Conservation (phyloP, 805 yeast genomes). For the Ogataea pignaliae region DNA sequence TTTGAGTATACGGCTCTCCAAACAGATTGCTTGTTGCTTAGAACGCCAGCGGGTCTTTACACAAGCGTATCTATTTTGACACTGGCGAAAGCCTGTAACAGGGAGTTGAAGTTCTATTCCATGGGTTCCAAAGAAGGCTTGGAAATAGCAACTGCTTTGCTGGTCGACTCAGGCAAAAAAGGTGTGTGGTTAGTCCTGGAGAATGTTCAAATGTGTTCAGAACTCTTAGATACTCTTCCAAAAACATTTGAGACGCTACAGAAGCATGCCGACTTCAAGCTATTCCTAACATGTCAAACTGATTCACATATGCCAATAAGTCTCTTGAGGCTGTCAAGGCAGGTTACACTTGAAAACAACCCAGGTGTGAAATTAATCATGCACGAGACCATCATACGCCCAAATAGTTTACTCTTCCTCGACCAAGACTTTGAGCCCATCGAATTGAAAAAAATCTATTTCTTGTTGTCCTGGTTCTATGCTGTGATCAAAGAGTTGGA, state of each 20-base stretch:
- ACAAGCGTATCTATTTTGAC: slow-evolving; percentile 51
- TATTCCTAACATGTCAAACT: slow-evolving; percentile 63
- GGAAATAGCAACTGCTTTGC: slow-evolving; percentile 50
- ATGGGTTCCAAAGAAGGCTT: slow-evolving; percentile 73
- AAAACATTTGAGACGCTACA: slow-evolving; percentile 35
- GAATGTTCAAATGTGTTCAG: slow-evolving; percentile 68
- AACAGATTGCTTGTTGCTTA: slow-evolving; percentile 43
- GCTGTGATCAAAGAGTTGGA: slow-evolving; percentile 55
- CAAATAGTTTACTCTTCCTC: slow-evolving; percentile 23
- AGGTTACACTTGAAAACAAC: slow-evolving; percentile 57
- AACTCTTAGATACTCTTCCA: slow-evolving; percentile 56
- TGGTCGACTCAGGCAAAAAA: slow-evolving; percentile 38
- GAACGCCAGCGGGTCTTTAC: slow-evolving; percentile 62
- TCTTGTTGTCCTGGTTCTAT: slow-evolving; percentile 68
- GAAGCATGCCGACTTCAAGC: slow-evolving; percentile 36
- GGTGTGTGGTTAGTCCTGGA: slow-evolving; percentile 77
- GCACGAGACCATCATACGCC: slow-evolving; percentile 12
- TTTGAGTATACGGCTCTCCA: slow-evolving; percentile 25
- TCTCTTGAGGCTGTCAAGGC: slow-evolving; percentile 48
- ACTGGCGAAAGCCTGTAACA: slow-evolving; percentile 32
- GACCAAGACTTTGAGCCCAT: slow-evolving; percentile 26
- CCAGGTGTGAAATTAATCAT: slow-evolving; percentile 54
- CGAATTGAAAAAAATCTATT: slow-evolving; percentile 44
- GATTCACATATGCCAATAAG: slow-evolving; percentile 48
- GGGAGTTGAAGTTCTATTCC: slow-evolving; percentile 43